Percentiles rank a stretch among this genome's conserved stretches.
These are phyloP conservation scores for Tetrapyrgos nigripes DNA, from an alignment of 1,284 basidiomycete genomes.

Conservation along the genomic window DNA sequence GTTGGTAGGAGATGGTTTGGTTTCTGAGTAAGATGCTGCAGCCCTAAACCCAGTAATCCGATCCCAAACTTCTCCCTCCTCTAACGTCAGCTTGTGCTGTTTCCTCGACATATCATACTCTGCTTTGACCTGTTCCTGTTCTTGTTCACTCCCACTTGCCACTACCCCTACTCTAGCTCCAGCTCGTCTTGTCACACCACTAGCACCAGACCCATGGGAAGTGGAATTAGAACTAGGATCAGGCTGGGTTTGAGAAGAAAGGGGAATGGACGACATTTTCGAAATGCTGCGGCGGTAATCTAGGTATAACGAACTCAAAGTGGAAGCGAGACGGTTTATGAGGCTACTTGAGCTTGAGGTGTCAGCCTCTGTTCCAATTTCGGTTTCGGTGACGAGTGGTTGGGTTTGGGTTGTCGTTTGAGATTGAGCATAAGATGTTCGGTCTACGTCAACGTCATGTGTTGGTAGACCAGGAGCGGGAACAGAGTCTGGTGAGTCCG, in stretches of 20 bases:
- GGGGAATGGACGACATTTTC: conserved; percentile 48
- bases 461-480: too few species aligned
- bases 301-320: conserved; percentile 51
- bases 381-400: not conserved
- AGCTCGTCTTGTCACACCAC: too few species aligned
- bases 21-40: too few species aligned
- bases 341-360: conserved; percentile 3
- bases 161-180: not conserved
- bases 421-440: too few species aligned
- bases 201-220: too few species aligned
- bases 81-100: conserved; percentile 63
- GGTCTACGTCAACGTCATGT: too few species aligned
- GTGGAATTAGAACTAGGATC: too few species aligned
- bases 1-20: too few species aligned
- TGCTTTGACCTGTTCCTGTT: conserved; percentile 43
- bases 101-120: conserved; percentile 67
- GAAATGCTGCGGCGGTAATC: conserved; percentile 57
- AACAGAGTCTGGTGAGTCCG: too few species aligned
- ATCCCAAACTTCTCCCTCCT: conserved; percentile 72
- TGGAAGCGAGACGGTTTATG: conserved; percentile 31
- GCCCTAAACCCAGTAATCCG: conserved; percentile 11
- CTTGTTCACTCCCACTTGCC: conserved; percentile 30
- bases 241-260: conserved; percentile 18
- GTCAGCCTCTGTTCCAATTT: not conserved
- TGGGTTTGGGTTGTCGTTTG: too few species aligned